Conservation (phyloP, 495 filamentous ascomycete genomes). For the Hypoxylon lienhwacheense region DNA sequence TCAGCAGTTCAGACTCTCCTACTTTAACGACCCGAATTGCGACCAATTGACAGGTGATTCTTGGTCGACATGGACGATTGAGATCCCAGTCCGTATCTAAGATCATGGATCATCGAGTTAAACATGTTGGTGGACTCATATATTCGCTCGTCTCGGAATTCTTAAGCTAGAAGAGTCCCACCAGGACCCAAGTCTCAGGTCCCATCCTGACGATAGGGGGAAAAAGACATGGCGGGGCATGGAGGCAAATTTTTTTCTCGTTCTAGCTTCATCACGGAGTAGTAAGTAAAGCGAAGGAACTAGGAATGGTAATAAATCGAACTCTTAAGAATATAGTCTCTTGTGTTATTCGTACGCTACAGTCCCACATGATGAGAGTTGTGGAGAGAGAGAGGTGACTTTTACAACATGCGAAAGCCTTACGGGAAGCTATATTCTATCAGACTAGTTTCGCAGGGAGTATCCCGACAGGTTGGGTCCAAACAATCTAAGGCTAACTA, state of each 20-base stretch:
- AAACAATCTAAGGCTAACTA: slow-evolving; percentile 28
- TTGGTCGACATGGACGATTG: slow-evolving; percentile 16
- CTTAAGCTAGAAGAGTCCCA: neutral
- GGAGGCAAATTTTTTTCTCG: slow-evolving; percentile 20
- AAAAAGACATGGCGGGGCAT: slow-evolving; percentile 6
- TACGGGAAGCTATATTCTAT: slow-evolving; percentile 19
- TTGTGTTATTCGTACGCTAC: slow-evolving; percentile 7
- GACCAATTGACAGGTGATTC: slow-evolving; percentile 7
- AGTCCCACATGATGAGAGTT: slow-evolving; percentile 5
- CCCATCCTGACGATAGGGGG: too few relatives aligned
- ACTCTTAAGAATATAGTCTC: neutral
- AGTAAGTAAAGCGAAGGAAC: slow-evolving; percentile 1
- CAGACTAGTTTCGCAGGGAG: slow-evolving; percentile 30
- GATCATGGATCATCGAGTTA: slow-evolving; percentile 3
- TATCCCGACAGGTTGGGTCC: slow-evolving; percentile 37
- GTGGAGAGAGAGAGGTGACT: slow-evolving; percentile 33
- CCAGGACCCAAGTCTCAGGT: slow-evolving; percentile 1
- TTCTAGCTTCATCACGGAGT: slow-evolving; percentile 11
- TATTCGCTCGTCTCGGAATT: neutral
- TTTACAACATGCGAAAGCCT: slow-evolving; percentile 33
- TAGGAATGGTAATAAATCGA: slow-evolving; percentile 11
- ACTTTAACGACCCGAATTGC: slow-evolving; percentile 11
- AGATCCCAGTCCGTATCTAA: slow-evolving; percentile 3
- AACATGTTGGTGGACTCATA: slow-evolving; percentile 5
- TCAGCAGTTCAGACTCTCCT: too few relatives aligned